These are phyloP conservation scores for Candida gigantensis DNA, from an alignment of 1,139 yeast species.

Conservation along the genomic window DNA sequence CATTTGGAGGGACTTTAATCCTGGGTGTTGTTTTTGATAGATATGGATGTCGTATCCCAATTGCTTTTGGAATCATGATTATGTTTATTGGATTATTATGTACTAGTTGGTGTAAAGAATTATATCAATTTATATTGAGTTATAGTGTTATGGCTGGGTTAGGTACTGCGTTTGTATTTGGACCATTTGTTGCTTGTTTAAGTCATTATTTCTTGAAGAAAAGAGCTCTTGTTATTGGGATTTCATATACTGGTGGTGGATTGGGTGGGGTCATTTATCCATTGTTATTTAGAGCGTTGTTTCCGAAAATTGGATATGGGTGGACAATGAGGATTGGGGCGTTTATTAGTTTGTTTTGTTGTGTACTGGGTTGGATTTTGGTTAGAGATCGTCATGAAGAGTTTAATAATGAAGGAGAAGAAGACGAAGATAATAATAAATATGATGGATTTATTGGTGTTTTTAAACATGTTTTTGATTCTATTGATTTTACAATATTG, in stretches of 20 bases:
- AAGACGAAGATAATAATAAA: constrained; percentile 4
- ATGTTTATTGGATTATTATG: constrained; percentile 26
- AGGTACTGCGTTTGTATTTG: constrained; percentile 28
- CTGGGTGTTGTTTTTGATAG: constrained; percentile 35
- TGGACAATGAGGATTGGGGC: constrained; percentile 31
- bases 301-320: constrained; percentile 28
- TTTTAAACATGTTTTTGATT: constrained; percentile 19
- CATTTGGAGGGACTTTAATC: constrained; percentile 27
- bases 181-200: constrained; percentile 24
- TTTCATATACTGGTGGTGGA: constrained; percentile 30
- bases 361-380: constrained; percentile 18
- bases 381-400: constrained; percentile 25
- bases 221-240: constrained; percentile 28
- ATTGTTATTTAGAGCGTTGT: constrained; percentile 22
- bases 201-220: constrained; percentile 26
- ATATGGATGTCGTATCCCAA: constrained; percentile 23
- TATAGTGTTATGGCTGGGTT: constrained; percentile 28
- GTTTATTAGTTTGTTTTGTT: constrained; percentile 21
- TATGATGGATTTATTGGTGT: constrained; percentile 6
- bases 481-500: constrained; percentile 27
- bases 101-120: constrained; percentile 21
- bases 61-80: constrained; percentile 19
- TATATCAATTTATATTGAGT: constrained; percentile 29
- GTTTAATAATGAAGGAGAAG: constrained; percentile 14
- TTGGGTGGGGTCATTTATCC: constrained; percentile 33